Percentiles rank a stretch among this genome's conserved stretches.
Evolutionary conservation across 176 grass and related monocot genomes (phyloP).

Genomic region (Phoenix dactylifera): DNA sequence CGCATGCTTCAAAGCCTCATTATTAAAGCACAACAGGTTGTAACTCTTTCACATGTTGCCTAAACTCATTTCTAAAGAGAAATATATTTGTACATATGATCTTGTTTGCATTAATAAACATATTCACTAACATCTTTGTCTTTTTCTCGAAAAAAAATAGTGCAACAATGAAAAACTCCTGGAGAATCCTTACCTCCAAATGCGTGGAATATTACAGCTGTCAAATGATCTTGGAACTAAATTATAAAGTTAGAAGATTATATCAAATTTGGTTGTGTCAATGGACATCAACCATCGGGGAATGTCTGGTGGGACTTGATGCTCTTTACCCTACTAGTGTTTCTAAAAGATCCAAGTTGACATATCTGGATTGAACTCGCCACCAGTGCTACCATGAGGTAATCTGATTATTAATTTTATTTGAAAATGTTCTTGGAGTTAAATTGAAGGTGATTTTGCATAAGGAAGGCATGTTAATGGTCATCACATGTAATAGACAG

Average conservation of each 20-base stretch:
- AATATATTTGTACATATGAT: conserved; percentile 7
- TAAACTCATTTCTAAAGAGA: conserved; percentile 1
- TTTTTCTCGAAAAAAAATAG: conserved; percentile 21
- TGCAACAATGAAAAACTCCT: conserved; percentile 99
- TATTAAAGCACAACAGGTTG: conserved; percentile 92
- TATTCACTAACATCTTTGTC: neutral
- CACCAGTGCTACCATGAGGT: neutral
- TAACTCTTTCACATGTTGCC: neutral
- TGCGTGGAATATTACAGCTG: conserved; percentile 87
- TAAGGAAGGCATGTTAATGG: too few relatives aligned
- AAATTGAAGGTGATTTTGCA: too few relatives aligned
- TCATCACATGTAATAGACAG: too few relatives aligned
- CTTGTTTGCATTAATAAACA: too few relatives aligned
- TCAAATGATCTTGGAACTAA: conserved; percentile 80
- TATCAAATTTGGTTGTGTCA: conserved; percentile 3
- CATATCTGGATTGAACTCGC: conserved; percentile 20
- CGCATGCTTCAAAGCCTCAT: conserved; percentile 94
- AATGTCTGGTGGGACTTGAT: conserved; percentile 22
- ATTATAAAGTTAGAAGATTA: conserved; percentile 16
- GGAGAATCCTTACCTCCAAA: conserved; percentile 99
- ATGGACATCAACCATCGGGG: conserved; percentile 10
- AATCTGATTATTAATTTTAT: too few relatives aligned
- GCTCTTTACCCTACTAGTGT: conserved; percentile 14
- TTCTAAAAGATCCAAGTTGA: conserved; percentile 25
- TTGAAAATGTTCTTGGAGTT: too few relatives aligned